Percentiles rank a stretch among this genome's conserved stretches.
Conservation (phyloP, 2,329 filamentous ascomycete genomes). For the Spiromastix sp. region DNA sequence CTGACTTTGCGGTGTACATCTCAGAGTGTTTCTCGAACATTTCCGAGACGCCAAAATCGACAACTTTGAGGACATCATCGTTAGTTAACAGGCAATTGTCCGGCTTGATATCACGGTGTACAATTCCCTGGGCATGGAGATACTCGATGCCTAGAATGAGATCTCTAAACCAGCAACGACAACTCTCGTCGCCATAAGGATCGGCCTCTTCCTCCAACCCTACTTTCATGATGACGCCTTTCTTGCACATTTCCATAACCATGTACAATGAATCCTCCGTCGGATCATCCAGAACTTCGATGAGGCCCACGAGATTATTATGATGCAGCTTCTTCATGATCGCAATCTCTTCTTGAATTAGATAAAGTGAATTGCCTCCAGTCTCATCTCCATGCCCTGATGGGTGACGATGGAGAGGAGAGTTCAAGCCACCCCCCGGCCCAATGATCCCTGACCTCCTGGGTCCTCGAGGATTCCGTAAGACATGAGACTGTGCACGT, state of each 20-base stretch:
- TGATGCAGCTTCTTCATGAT: slow-evolving; percentile 99
- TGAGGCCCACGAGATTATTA: slow-evolving; percentile 81
- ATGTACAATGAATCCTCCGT: slow-evolving; percentile 95
- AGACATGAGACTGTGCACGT: slow-evolving; percentile 78
- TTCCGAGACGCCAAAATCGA: slow-evolving; percentile 98
- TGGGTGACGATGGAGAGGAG: slow-evolving; percentile 52
- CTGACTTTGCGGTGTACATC: slow-evolving; percentile 88
- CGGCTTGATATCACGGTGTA: slow-evolving; percentile 95
- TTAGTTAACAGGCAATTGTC: slow-evolving; percentile 86
- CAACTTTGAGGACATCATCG: slow-evolving; percentile 90
- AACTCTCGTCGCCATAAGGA: slow-evolving; percentile 72
- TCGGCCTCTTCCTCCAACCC: slow-evolving; percentile 72
- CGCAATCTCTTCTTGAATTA: slow-evolving; percentile 93
- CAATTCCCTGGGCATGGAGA: slow-evolving; percentile 84
- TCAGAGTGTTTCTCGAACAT: slow-evolving; percentile 85
- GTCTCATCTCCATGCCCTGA: slow-evolving; percentile 40
- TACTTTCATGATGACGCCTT: slow-evolving; percentile 94
- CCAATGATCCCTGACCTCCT: slow-evolving; percentile 43
- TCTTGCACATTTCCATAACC: slow-evolving; percentile 98
- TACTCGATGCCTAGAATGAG: slow-evolving; percentile 93
- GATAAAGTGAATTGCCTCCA: slow-evolving; percentile 62
- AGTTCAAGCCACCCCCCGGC: slow-evolving; percentile 48
- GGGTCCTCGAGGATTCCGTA: slow-evolving; percentile 52
- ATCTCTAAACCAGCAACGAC: slow-evolving; percentile 88
- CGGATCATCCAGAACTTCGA: slow-evolving; percentile 92